Evolutionary conservation across 2,329 filamentous ascomycete species (phyloP), one percentile per base, ranked within the genome.

Genomic region (Arthrobotrys sphaeroides): DNA sequence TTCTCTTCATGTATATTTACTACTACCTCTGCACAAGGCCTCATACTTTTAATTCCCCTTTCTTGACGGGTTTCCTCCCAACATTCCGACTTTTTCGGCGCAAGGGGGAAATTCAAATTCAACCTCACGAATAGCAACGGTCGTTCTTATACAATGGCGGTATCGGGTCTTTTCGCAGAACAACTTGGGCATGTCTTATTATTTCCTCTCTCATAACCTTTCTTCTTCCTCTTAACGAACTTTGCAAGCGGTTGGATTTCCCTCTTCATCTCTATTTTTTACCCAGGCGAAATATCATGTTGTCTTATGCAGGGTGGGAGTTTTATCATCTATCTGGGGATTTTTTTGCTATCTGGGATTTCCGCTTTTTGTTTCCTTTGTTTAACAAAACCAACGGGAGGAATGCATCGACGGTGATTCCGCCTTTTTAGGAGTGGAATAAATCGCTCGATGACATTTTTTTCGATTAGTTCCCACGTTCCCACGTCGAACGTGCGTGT

Each of bases 1-100:
- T 68, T 67, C 62, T 62, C 31, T 68, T 74, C 67, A 31, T 72
- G 67, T 72, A 72, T 72, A 72, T 72, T 59, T 72, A 72, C 59
- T 53, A 60, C 65, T 62, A 70, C 66, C 66, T 70, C 66, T 70
- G 66, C 66, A 70, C 55, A 70, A 59, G 43, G 36, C 51, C 42
- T 62, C 55, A 36, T 42, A 60, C 33, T 62, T 70, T 70, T 53
- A 70, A 51, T 69, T 60, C 13, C 42, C 43, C 24, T 53, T 62
- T 62, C 38, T 16, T 28, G 38, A 57, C 36, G 31, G 36, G 20
- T 36, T 59, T 64, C 24, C 13, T 24, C 33, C 62, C 43, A 33
- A 65, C 59, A 64, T 59, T 72, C 67, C 67, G 67, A 59, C 33
- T 28, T 47, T 57, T 51, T 72, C 67, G 59, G 67, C 38, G 67